Evolutionary conservation across 495 filamentous ascomycete species (phyloP).

Genomic region (Aspergillus mulundensis): DNA sequence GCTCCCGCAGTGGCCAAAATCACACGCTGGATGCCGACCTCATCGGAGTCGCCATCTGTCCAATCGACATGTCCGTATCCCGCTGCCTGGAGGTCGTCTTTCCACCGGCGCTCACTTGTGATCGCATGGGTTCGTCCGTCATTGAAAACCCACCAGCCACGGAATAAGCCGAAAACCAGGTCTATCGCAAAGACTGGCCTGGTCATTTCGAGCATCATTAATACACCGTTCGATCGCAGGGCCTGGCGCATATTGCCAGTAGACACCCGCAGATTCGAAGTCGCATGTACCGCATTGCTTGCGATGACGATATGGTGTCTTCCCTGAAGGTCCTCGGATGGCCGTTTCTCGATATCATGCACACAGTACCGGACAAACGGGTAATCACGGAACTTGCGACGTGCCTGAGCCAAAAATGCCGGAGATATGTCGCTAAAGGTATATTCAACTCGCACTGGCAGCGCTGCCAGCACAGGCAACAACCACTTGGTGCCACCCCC

Average conservation of each 20-base stretch:
- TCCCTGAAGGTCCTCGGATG: constrained; percentile 28
- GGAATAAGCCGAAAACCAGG: constrained; percentile 46
- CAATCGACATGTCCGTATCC: constrained; percentile 49
- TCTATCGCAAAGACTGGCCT: constrained; percentile 38
- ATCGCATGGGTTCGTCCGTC: constrained; percentile 49
- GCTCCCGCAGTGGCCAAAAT: constrained; percentile 44
- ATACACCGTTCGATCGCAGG: constrained; percentile 35
- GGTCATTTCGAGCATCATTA: constrained; percentile 43
- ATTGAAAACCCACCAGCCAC: constrained; percentile 53
- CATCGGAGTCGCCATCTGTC: constrained; percentile 40
- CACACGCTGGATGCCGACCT: constrained; percentile 39
- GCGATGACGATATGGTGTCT: constrained; percentile 46
- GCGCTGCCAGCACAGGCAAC: constrained; percentile 29
- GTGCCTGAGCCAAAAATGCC: constrained; percentile 39
- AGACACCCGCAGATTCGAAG: constrained; percentile 29
- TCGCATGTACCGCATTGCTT: constrained; percentile 50
- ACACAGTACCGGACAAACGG: constrained; percentile 40
- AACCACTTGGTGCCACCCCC: constrained; percentile 41
- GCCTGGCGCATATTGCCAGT: constrained; percentile 28
- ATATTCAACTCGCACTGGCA: constrained; percentile 42
- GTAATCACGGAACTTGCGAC: constrained; percentile 36
- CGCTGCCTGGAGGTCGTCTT: constrained; percentile 29
- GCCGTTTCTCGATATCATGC: constrained; percentile 44
- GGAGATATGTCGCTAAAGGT: constrained; percentile 46
- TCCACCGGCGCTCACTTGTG: constrained; percentile 31